Evolutionary conservation across 179 eudicot species (phyloP), one percentile per base, ranked within the genome.

Genomic region (Spinacia oleracea): DNA sequence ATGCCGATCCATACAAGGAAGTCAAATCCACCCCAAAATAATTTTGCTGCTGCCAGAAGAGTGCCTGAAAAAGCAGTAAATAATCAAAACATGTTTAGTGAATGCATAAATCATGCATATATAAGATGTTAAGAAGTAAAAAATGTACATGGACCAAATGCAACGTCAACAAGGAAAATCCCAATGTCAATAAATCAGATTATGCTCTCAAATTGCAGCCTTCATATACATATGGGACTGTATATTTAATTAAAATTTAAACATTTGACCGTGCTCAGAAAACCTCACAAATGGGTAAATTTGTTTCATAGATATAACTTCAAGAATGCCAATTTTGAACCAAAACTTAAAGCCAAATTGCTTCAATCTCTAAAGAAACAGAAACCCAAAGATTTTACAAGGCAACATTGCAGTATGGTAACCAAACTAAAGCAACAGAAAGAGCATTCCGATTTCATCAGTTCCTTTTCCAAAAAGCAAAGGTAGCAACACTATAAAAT

Each of bases 31-130:
- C 99, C 77, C 99, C 99, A 80, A 89, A 96, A 87, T 94, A 96
- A 83, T 96, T 96, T 53, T 90, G 94, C 83, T 96, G 99, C 89
- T 96, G 99, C 99, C 99, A 96, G 84, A 96, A 96, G 60, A 94
- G 90, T 77, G 99, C 92, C 99, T 96, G 90, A 80, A 42, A 25
- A 18, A 64, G 78, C 38, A 62, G 18, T 18, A 80, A 21, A 15
- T 12, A 50, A 45, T 18, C 43, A 42, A 14, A 23, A 67, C 45
- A 70, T 34, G 21, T 51, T n/a, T 38, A 25, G 64, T 14, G 14
- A 6, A 69, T 66, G 56, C 40, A 15, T 63, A 35, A 29, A 81
- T 18, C 9, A 69, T 66, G 56, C 40, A 15, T 63, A 35, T 29
- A 81, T 53, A 35, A 31, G 12, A 59, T 77, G 9, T 0, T 38